These are phyloP conservation scores for Aspergillus ruber DNA, from an alignment of 2,329 filamentous ascomycete genomes.

Conservation along the genomic window DNA sequence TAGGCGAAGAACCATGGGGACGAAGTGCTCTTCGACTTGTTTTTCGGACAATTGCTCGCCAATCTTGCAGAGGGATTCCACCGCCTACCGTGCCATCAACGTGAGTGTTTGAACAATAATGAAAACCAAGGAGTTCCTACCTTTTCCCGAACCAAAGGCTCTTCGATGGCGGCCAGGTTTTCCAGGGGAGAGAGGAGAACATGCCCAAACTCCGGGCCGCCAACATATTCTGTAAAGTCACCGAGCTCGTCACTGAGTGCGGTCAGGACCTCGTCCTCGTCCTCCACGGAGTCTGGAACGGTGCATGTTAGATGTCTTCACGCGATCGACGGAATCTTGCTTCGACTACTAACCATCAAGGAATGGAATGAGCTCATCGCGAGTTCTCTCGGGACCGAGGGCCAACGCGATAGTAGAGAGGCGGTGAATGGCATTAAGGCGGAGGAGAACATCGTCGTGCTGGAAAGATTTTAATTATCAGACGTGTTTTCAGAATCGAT, in stretches of 20 bases:
- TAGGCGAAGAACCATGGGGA: conserved; percentile 88
- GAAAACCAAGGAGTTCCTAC: conserved; percentile 43
- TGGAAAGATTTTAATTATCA: conserved; percentile 35
- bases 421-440: conserved; percentile 96
- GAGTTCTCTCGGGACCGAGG: conserved; percentile 88
- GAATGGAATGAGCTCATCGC: conserved; percentile 97
- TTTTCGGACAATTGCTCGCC: conserved; percentile 83
- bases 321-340: conserved; percentile 8
- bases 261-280: conserved; percentile 96
- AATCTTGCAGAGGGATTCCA: conserved; percentile 99
- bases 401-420: conserved; percentile 97
- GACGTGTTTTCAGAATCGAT: conserved; percentile 5
- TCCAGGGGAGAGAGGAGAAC: conserved; percentile 94
- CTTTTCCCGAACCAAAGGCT: conserved; percentile 96
- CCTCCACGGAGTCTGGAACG: conserved; percentile 87
- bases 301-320: conserved; percentile 16
- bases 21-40: conserved; percentile 96
- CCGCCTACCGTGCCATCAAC: conserved; percentile 56
- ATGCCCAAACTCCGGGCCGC: conserved; percentile 86
- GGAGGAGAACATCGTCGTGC: conserved; percentile 97
- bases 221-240: conserved; percentile 95
- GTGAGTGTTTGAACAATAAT: conserved; percentile 5
- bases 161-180: conserved; percentile 96
- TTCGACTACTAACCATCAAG: conserved; percentile 71
- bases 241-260: conserved; percentile 95